These are phyloP conservation scores for Paraurostyla sp. DNA, from an alignment of 73 alveolate genomes.

Conservation along the genomic window DNA sequence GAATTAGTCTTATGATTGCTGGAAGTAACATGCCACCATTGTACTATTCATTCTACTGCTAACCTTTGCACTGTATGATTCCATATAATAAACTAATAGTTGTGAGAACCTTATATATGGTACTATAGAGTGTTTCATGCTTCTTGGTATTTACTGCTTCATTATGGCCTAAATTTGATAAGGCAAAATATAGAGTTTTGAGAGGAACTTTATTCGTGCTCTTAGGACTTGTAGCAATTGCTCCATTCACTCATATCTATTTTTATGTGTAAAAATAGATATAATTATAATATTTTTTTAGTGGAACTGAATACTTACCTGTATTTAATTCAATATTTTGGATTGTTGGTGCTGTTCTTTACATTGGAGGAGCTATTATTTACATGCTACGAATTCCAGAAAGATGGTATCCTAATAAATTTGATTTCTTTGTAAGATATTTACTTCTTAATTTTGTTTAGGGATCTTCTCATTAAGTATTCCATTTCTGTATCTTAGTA, in stretches of 20 bases:
- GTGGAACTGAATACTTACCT: slow-evolving; percentile 48
- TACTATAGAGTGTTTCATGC: background rate
- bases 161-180: slow-evolving; percentile 50
- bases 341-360: slow-evolving; percentile 70
- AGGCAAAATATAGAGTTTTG: slow-evolving; percentile 43
- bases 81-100: background rate
- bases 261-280: background rate
- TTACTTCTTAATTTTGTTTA: background rate
- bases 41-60: slow-evolving; percentile 40
- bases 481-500: slow-evolving; percentile 12
- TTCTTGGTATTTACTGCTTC: slow-evolving; percentile 19
- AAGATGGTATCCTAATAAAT: slow-evolving; percentile 86
- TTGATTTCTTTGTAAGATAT: slow-evolving; percentile 85
- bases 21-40: slow-evolving; percentile 54
- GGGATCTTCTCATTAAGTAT: slow-evolving; percentile 61
- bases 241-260: slow-evolving; percentile 27
- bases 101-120: slow-evolving; percentile 2
- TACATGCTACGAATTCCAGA: slow-evolving; percentile 92
- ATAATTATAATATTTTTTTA: background rate
- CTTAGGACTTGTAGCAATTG: slow-evolving; percentile 25
- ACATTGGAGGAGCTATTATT: slow-evolving; percentile 75
- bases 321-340: slow-evolving; percentile 12
- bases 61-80: slow-evolving; percentile 3
- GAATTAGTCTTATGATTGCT: slow-evolving; percentile 39
- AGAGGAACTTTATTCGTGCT: slow-evolving; percentile 28